Base-by-base conservation (phyloP, 257 asterid genomes). In the Schizonepeta tenuifolia region DNA sequence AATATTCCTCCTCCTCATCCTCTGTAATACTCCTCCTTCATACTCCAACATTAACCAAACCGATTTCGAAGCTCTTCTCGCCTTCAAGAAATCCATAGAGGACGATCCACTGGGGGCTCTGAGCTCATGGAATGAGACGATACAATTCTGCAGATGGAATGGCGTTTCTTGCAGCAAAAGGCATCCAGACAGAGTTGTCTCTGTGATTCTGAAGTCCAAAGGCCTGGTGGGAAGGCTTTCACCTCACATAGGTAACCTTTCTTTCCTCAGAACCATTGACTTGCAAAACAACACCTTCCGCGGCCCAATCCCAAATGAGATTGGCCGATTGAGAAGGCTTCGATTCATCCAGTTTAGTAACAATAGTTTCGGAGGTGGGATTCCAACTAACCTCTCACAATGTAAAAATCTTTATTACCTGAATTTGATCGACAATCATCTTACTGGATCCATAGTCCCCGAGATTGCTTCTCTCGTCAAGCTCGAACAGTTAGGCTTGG, bases 241-340 rank as follows among this genome's bases (percentile, higher is more conserved):
- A 3, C 55, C 70, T 41, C 70, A 64, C 12, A 21, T 64, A 64
- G 70, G 56, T 22, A 64, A 64, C 36, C 70, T 64, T 15, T 64
- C 70, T 22, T 41, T 64, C 21, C 70, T 64, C 38, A 40, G 22
- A 36, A 1, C 0, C 20, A 18, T 63, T 17, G 2, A 18, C 69
- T 43, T 63, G 51, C 11, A 63, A 63, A 63, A 63, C 36, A 31
- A 31, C 7, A 4, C 7, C 36, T 31, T 31, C 36, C 7, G 7
- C 36, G 36, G 36, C 36, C 7, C 36, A 31, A 31, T 31, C 36
- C 36, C 36, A 0, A 1, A 31, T 4, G 36, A 31, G 7, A 31
- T 31, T 5, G 36, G 36, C 5, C 6, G 36, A 4, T 1, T 31
- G 36, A 31, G 7, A 5, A 31, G 36, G 36, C 36, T 31, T 5